Evolutionary conservation across 1,284 basidiomycete genomes (phyloP).

Genomic region (Tilletia indica): DNA sequence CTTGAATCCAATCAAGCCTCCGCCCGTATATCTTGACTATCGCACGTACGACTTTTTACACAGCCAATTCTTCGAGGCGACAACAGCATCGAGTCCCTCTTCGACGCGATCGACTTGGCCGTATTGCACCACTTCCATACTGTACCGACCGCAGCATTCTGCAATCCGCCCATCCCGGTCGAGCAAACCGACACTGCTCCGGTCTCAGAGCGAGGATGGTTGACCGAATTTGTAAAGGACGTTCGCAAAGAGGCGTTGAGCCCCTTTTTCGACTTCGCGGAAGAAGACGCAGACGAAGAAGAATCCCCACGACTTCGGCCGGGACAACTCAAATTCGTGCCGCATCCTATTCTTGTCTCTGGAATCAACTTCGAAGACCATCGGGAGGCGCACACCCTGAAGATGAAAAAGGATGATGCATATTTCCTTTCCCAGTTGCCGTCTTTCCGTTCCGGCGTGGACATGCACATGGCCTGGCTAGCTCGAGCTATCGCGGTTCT

Average conservation of each 20-base stretch:
- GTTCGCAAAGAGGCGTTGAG: not conserved
- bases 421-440: not conserved
- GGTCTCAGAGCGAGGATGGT: not conserved
- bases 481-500: not conserved
- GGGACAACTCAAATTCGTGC: not conserved
- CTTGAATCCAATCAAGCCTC: not conserved
- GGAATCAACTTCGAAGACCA: not conserved
- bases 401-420: not conserved
- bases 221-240: not conserved
- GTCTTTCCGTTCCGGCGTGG: not conserved
- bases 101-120: not conserved
- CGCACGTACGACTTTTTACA: not conserved
- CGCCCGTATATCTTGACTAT: not conserved
- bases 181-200: not conserved
- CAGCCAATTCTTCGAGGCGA: not conserved
- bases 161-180: not conserved
- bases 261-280: not conserved
- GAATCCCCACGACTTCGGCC: not conserved
- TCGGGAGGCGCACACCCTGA: not conserved
- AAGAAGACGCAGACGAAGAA: not conserved
- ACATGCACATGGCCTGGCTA: not conserved
- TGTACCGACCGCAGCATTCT: not conserved
- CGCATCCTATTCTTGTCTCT: not conserved
- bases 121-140: slow-evolving; percentile 1
- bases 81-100: not conserved